Conservation (phyloP, 2,329 filamentous ascomycete species). For the Arthrobotrys conoides region DNA sequence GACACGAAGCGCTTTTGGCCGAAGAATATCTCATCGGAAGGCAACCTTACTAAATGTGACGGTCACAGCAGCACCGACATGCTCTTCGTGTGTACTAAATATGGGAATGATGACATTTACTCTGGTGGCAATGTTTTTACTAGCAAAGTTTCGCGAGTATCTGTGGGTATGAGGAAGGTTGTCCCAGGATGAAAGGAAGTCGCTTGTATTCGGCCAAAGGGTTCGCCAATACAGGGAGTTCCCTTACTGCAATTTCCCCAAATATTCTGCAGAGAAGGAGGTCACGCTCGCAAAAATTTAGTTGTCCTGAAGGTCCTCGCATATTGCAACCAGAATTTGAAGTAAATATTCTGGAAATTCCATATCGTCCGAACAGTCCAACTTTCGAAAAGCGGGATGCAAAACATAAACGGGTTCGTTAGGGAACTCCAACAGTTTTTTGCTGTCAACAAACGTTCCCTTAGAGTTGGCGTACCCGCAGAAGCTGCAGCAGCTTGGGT, state of each 20-base stretch:
- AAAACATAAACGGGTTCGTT: conserved; percentile 29
- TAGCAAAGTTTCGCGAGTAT: conserved; percentile 43
- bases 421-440: conserved; percentile 26
- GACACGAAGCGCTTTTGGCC: conserved; percentile 21
- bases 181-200: conserved; percentile 52
- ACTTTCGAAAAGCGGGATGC: conserved; percentile 34
- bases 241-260: conserved; percentile 57
- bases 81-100: conserved; percentile 22
- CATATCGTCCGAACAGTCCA: conserved; percentile 31
- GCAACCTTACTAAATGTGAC: conserved; percentile 33
- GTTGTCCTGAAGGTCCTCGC: conserved; percentile 21
- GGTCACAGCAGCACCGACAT: conserved; percentile 38
- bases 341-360: conserved; percentile 37
- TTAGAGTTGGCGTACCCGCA: conserved; percentile 34
- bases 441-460: conserved; percentile 44
- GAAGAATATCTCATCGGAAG: conserved; percentile 45
- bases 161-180: conserved; percentile 55
- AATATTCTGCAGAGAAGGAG: conserved; percentile 56
- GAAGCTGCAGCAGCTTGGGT: conserved; percentile 27
- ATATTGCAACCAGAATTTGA: conserved; percentile 30
- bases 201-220: conserved; percentile 51
- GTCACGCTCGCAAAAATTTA: conserved; percentile 26
- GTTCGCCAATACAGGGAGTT: conserved; percentile 52
- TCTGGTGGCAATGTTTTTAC: conserved; percentile 13
- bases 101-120: conserved; percentile 38